Evolutionary conservation across 768 basidiomycete species (phyloP), one percentile per base, ranked within the genome.

Genomic region (Pleurotus cornucopiae): DNA sequence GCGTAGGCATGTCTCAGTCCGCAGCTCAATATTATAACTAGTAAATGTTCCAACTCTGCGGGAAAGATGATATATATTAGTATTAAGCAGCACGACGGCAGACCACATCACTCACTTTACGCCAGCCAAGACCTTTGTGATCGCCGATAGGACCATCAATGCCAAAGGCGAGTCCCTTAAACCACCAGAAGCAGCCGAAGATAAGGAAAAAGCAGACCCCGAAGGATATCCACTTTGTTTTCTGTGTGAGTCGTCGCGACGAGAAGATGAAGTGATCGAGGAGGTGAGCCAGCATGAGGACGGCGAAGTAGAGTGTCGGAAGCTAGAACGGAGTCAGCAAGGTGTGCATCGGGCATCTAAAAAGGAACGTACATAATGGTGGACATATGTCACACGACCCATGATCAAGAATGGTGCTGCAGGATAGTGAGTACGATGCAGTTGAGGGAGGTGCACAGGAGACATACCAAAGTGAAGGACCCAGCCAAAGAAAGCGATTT

Each of bases 361-460:
- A 13, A 39, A 41, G 5, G 11, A 23, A 81, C 90, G 61, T 62
- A 95, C 92, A 67, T 96, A 98, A 76, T 97, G 94, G 70, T 98
- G 96, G 23, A 98, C 74, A 63, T 98, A 98, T 26, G 94, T 97
- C 3, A 94, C 91, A 57, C 94, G 91, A 18, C 92, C 95, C 97
- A 99, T 99, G 74, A 98, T 86, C 61, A 98, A 74, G 86, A 98
- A 99, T 1, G 96, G 96, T 20, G 88, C 95, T 97, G 62, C 7
- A 61, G 11, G 45, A 37, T 34, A 34, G 26, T 54, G 26, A 60
- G 39, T 9, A 46, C 21, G 37, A 38, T 16, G 11, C n/a, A 14
- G 20, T 13, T 54, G 20, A 25, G 7, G 20, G 20, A 54, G 25
- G 39, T 12, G 23, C 54, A 1, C 2, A 26, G 16, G 26, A 39